Evolutionary conservation across 2,329 filamentous ascomycete genomes (phyloP), one percentile per base, ranked within the genome.

Genomic region (Penicillium paneum): DNA sequence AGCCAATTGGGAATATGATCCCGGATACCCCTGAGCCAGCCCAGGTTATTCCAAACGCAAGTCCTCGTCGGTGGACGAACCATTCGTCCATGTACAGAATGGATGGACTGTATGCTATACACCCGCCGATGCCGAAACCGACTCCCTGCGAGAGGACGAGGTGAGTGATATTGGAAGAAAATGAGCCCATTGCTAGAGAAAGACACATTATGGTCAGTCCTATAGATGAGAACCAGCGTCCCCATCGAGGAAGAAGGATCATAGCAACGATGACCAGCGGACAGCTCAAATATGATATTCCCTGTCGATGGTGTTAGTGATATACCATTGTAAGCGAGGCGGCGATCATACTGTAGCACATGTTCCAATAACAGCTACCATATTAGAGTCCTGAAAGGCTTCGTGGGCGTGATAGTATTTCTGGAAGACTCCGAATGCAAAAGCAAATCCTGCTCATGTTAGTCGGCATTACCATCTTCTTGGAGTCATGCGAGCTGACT

Each of bases 51-150:
- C 79, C 80, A 12, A 76, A 73, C 0, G 74, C 75, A 62, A 67
- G 72, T 61, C 77, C 77, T 46, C 71, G 68, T 17, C 74, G 65
- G 60, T 78, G 74, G 8, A 80, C 73, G 65, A 81, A 82, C 74
- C 64, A 85, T 60, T 81, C 77, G 34, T 80, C 76, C 44, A 81
- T 70, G 43, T 75, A 76, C 46, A 77, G 65, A 31, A 81, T 74
- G 2, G 74, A 73, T 0, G 77, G 78, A 19, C 64, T 79, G 64
- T 74, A 83, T 4, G 79, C 67, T 1, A 81, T 68, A 21, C 76
- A 72, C 0, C 81, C 81, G 0, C 80, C 76, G 8, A 76, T 59
- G 0, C 74, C 76, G n/a, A 73, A 76, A 2, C 58, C 59, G 10
- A 69, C 54, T 1, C 67, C 67, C 45, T 69, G 67, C 0, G 67